Base-by-base conservation (phyloP, 2,329 filamentous ascomycete genomes). In the Alternaria consortialis region DNA sequence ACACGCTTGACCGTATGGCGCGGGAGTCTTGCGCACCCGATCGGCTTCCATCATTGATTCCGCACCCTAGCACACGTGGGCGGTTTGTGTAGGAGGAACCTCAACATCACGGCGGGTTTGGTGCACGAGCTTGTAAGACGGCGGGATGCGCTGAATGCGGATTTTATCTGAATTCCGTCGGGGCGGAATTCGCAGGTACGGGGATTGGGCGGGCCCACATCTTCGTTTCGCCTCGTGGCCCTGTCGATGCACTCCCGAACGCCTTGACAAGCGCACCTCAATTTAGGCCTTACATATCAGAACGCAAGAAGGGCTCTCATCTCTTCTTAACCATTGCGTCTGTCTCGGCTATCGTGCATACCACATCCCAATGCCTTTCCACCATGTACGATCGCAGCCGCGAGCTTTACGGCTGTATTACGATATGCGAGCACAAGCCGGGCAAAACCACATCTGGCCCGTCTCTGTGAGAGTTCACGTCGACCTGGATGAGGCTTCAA, bases 1-100 rank as follows among this genome's bases (percentile, higher is more conserved):
- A 48, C 74, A 76, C 8, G 74, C 67, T 52, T 69, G 65, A 2
- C 73, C 73, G 44, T 74, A 75, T 2, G 68, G 67, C 7, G 70
- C 71, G 15, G 70, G 58, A 23, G 40, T 60, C 23, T 39, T 58
- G 23, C 48, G 56, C 25, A 32, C 9, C 17, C 77, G 43, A 67
- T 76, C 42, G 50, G 40, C 20, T 53, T 67, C 58, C 67, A 70
- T 67, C 4, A 48, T 48, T 7, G 29, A 32, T 32, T 34, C 4
- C 31, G 11, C 11, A 25, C 12, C 20, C 20, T 9, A 11, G 12
- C 15, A 2, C 12, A 48, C 17, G 29, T 48, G 23, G 6, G 4
- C 17, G 5, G 31, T 15, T 11, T 48, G 17, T 12, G 5, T 23
- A 20, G 11, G 44, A 34, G 20, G 12, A 15, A 34, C 12, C 12